These are phyloP conservation scores for Colletotrichum shisoi DNA, from an alignment of 2,329 filamentous ascomycete species.

Conservation along the genomic window DNA sequence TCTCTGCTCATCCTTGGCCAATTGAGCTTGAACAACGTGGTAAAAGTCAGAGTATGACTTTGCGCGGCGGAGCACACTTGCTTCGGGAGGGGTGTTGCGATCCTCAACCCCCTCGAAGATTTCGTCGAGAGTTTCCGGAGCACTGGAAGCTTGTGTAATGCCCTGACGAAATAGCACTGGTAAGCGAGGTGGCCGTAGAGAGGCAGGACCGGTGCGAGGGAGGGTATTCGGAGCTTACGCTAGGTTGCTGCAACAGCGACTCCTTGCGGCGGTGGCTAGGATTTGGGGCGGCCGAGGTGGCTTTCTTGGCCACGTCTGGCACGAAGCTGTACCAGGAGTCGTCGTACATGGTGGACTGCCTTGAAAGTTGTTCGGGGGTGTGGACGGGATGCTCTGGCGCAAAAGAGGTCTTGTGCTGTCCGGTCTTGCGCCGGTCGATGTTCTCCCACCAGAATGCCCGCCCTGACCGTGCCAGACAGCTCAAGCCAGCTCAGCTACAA, in stretches of 20 bases:
- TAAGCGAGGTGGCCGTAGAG: constrained; percentile 38
- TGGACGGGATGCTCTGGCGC: constrained; percentile 18
- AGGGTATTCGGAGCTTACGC: constrained; percentile 56
- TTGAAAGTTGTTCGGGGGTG: neutral
- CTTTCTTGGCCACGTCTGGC: constrained; percentile 65
- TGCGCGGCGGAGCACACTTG: constrained; percentile 70
- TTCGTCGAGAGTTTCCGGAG: constrained; percentile 64
- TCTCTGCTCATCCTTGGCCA: constrained; percentile 59
- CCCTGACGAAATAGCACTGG: constrained; percentile 52
- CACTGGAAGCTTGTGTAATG: constrained; percentile 59
- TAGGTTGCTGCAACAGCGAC: constrained; percentile 73
- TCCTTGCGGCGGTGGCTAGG: constrained; percentile 70
- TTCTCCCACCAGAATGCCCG: constrained; percentile 20
- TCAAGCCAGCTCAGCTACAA: constrained; percentile 27
- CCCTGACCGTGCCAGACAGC: constrained; percentile 11
- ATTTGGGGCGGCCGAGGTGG: constrained; percentile 54
- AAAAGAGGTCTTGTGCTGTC: constrained; percentile 8
- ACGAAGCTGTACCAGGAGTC: constrained; percentile 85
- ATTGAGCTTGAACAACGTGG: constrained; percentile 65
- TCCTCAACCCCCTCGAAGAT: constrained; percentile 65
- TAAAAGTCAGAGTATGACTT: constrained; percentile 84
- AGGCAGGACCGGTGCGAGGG: neutral
- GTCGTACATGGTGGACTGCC: constrained; percentile 70
- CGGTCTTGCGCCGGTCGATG: constrained; percentile 22
- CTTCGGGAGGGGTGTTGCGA: constrained; percentile 68